Percentiles rank a stretch among this genome's conserved stretches.
Evolutionary conservation across 108 stramenopile genomes (phyloP).

Genomic region (Skeletonema grethae): DNA sequence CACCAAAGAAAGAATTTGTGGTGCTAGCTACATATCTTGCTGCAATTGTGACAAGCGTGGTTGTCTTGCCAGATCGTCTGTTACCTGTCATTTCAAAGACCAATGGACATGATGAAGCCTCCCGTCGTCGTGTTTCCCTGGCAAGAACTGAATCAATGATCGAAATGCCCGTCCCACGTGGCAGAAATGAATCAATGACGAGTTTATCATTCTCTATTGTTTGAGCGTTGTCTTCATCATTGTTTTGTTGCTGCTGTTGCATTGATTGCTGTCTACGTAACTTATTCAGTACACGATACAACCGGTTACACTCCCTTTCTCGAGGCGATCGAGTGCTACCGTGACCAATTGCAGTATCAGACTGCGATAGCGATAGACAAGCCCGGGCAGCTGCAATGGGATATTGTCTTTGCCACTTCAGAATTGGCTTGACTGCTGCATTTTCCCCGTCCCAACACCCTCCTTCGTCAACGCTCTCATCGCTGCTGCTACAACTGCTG

Average conservation of each 20-base stretch:
- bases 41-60: constrained; percentile 39
- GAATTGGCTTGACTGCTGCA: not conserved
- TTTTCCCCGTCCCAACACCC: constrained; percentile 1
- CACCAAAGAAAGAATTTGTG: constrained; percentile 16
- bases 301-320: constrained; percentile 25
- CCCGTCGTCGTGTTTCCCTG: not conserved
- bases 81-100: constrained; percentile 48
- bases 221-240: not conserved
- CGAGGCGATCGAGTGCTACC: constrained; percentile 8
- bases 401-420: constrained; percentile 31
- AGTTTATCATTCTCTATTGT: constrained; percentile 15
- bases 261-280: constrained; percentile 20
- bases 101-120: constrained; percentile 13
- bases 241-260: constrained; percentile 4
- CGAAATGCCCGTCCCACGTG: constrained; percentile 39
- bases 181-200: constrained; percentile 39
- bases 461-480: constrained; percentile 3
- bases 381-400: constrained; percentile 34
- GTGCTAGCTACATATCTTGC: constrained; percentile 49
- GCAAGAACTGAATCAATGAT: constrained; percentile 38
- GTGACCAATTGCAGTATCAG: not conserved
- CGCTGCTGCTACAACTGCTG: constrained; percentile 21
- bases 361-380: constrained; percentile 18
- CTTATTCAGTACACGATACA: constrained; percentile 32
- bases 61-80: constrained; percentile 41